Percentiles rank a stretch among this genome's conserved stretches.
phyloP scores from a whole-genome alignment of 768 basidiomycete species.

The Plicaturopsis crispa region DNA sequence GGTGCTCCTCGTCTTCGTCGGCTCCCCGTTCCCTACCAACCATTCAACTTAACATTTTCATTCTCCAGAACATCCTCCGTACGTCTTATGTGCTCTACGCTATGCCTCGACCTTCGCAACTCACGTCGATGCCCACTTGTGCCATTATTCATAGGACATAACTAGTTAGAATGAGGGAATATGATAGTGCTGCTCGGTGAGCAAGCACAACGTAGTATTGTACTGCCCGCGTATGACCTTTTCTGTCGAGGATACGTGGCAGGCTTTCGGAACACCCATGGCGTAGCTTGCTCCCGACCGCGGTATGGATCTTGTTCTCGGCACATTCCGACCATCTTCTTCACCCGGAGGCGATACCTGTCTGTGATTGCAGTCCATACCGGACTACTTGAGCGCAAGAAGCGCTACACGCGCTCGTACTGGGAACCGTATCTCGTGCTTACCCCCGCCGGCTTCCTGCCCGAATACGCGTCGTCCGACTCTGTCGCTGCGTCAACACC shows the following conservation, averaged over 20 bases:
- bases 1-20: no score
- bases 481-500: neutral
- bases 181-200: no score
- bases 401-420: slow-evolving; percentile 84
- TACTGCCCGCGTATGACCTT: slow-evolving; percentile 53
- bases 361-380: slow-evolving; percentile 80
- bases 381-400: slow-evolving; percentile 91
- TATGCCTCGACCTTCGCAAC: no score
- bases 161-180: no score
- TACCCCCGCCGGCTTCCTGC: slow-evolving; percentile 92
- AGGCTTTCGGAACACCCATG: slow-evolving; percentile 64
- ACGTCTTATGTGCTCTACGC: no score
- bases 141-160: no score
- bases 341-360: slow-evolving; percentile 95
- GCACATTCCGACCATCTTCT: slow-evolving; percentile 91
- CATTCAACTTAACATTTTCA: no score
- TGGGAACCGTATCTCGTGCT: slow-evolving; percentile 86
- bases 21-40: no score
- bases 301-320: slow-evolving; percentile 92
- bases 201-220: no score
- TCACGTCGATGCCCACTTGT: no score
- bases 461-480: slow-evolving; percentile 70
- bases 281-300: slow-evolving; percentile 73
- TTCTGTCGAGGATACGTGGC: slow-evolving; percentile 70
- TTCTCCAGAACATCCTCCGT: no score